Evolutionary conservation across 768 basidiomycete genomes (phyloP).

Genomic region (Russula brevipes): DNA sequence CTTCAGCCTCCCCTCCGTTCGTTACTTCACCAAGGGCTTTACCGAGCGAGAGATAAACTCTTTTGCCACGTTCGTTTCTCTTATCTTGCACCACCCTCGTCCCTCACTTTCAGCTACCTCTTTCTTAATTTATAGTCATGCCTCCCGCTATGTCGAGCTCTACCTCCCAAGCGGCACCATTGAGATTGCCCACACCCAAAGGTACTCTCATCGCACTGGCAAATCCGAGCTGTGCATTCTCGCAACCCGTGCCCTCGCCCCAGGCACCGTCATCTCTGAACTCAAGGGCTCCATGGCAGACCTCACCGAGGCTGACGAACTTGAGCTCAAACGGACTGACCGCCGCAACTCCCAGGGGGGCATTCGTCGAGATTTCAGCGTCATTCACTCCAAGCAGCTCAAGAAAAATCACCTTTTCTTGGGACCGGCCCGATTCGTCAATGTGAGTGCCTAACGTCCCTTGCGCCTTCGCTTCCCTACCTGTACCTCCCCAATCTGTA

Average conservation of each 20-base stretch:
- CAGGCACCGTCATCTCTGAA: slow-evolving; percentile 74
- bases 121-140: slow-evolving; percentile 52
- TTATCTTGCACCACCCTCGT: slow-evolving; percentile 24
- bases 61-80: slow-evolving; percentile 75
- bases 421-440: slow-evolving; percentile 88
- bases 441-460: slow-evolving; percentile 48
- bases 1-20: slow-evolving; percentile 63
- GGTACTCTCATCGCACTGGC: slow-evolving; percentile 81
- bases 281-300: slow-evolving; percentile 89
- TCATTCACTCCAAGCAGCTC: slow-evolving; percentile 86
- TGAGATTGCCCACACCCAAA: slow-evolving; percentile 84
- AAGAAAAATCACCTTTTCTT: slow-evolving; percentile 90
- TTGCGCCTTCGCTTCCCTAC: slow-evolving; percentile 14
- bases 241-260: slow-evolving; percentile 64
- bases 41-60: slow-evolving; percentile 85
- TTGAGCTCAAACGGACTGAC: slow-evolving; percentile 79
- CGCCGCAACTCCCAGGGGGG: slow-evolving; percentile 51
- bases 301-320: slow-evolving; percentile 79
- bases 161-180: slow-evolving; percentile 80
- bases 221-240: slow-evolving; percentile 87
- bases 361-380: slow-evolving; percentile 83
- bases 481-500: slow-evolving; percentile 15
- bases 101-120: slow-evolving; percentile 28
- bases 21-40: slow-evolving; percentile 70
- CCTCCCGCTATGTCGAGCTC: slow-evolving; percentile 83